A percentile compares a stretch with the other conserved stretches of the same genome.
Evolutionary conservation across 2,329 filamentous ascomycete species (phyloP).

Genomic region (Penicillium digitatum): DNA sequence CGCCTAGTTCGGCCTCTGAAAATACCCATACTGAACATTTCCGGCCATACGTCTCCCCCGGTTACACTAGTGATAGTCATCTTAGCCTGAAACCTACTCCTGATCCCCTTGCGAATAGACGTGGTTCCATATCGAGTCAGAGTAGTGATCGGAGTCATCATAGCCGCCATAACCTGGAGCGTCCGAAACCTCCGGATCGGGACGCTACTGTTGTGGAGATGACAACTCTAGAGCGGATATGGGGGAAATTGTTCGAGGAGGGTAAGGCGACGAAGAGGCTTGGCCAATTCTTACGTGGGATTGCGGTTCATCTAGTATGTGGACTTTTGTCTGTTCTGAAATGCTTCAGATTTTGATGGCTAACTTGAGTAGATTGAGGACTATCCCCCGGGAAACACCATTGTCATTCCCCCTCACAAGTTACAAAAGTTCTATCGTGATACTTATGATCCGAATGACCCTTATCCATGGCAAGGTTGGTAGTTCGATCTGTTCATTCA

Average conservation of each 20-base stretch:
- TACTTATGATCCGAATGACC: conserved; percentile 61
- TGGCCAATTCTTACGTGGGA: conserved; percentile 65
- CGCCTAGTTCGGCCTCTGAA: conserved; percentile 10
- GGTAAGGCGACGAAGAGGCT: conserved; percentile 65
- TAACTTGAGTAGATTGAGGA: conserved; percentile 58
- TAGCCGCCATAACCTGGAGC: conserved; percentile 22
- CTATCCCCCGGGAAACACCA: conserved; percentile 61
- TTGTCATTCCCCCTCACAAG: conserved; percentile 73
- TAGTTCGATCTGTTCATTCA: neutral
- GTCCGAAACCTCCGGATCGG: conserved; percentile 39
- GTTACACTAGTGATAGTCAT: conserved; percentile 22
- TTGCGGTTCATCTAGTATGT: conserved; percentile 69
- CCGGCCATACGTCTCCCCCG: conserved; percentile 20
- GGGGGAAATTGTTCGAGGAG: conserved; percentile 69
- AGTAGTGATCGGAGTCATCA: conserved; percentile 30
- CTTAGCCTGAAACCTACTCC: conserved; percentile 22
- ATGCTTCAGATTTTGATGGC: neutral
- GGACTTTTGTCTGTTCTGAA: neutral
- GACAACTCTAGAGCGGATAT: conserved; percentile 65
- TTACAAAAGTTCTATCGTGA: conserved; percentile 69
- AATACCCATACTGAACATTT: conserved; percentile 12
- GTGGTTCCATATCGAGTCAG: conserved; percentile 37
- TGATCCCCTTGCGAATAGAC: conserved; percentile 24
- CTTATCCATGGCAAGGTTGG: conserved; percentile 64
- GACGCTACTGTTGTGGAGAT: conserved; percentile 46